Conservation (phyloP, 2,329 filamentous ascomycete genomes). For the Cyphellophora attinorum region DNA sequence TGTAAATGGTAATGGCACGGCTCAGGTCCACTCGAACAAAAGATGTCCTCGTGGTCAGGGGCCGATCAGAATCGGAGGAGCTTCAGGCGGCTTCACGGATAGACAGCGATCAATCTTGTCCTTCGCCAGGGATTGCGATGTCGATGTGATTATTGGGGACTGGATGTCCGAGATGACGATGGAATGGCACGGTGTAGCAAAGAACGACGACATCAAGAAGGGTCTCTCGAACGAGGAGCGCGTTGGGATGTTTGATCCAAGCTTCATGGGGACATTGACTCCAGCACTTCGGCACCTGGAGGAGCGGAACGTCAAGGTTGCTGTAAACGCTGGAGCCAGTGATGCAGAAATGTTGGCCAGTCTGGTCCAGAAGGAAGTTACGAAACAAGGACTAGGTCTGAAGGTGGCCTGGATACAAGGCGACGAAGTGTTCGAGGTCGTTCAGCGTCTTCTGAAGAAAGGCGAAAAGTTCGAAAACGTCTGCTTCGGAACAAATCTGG, state of each 20-base stretch:
- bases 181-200: conserved; percentile 17
- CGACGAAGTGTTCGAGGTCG: conserved; percentile 28
- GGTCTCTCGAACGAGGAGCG: conserved; percentile 12
- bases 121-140: conserved; percentile 14
- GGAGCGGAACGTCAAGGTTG: conserved; percentile 26
- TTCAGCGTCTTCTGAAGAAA: conserved; percentile 16
- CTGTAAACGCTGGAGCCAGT: conserved; percentile 32
- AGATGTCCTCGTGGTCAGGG: too few relatives aligned
- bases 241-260: conserved; percentile 20
- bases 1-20: too few relatives aligned
- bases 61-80: conserved; percentile 22
- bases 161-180: conserved; percentile 21
- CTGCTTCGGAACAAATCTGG: conserved; percentile 6
- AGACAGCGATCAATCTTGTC: conserved; percentile 6
- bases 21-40: too few relatives aligned
- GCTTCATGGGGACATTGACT: conserved; percentile 27
- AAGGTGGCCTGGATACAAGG: conserved; percentile 30
- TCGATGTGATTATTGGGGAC: conserved; percentile 21
- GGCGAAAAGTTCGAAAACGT: conserved; percentile 22
- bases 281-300: conserved; percentile 29
- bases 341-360: conserved; percentile 24
- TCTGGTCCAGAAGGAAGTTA: conserved; percentile 21
- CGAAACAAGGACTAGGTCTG: conserved; percentile 20
- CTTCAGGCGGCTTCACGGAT: conserved; percentile 21
- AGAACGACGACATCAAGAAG: conserved; percentile 13